Base-by-base conservation (phyloP, 352 stramenopile genomes). In the Nothophytophthora sp. region DNA sequence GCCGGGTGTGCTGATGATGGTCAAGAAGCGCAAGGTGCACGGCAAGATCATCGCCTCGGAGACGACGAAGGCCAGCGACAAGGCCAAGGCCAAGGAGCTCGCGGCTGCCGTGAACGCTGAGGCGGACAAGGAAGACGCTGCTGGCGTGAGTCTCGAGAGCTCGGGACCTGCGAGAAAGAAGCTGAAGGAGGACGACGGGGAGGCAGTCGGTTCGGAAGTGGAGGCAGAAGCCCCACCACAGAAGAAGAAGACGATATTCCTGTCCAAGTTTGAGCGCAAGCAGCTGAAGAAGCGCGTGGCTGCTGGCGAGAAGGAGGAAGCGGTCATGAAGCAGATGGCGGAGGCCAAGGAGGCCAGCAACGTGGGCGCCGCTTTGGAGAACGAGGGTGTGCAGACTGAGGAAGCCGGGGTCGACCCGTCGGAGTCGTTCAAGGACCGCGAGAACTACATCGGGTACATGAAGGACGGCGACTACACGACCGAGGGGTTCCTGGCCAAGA, bases 221-320 rank as follows among this genome's bases (percentile, higher is more conserved):
- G 57, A 55, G 18, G 37, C 49, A 33, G 33, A 15, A n/a, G 46
- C 33, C 25, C 12, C 28, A 5, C 42, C 25, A 0, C 49, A 43
- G 36, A 73, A 69, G 44, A 86, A 88, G 60, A 85, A 87, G 44
- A 90, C 94, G 25, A 67, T 87, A 7, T 95, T 92, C 48, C 52
- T 99, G 25, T 98, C 93, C 27, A 98, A 98, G 53, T 90, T 92
- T 29, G 91, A 98, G 56, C 84, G 96, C n/a, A 97, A 96, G 52
- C 80, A 92, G 52, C 64, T 98, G 24, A 98, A 98, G 67, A 98
- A 98, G 53, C 80, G 82, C 34, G 62, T 93, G 12, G 76, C 69
- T 23, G 73, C 70, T 20, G 82, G 84, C 32, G 84, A 88, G 44
- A 88, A 84, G 49, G 78, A 90, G 25, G 76, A 74, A 8, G 72